phyloP scores from a whole-genome alignment of 768 basidiomycete species.

The Calocera viscosa region DNA sequence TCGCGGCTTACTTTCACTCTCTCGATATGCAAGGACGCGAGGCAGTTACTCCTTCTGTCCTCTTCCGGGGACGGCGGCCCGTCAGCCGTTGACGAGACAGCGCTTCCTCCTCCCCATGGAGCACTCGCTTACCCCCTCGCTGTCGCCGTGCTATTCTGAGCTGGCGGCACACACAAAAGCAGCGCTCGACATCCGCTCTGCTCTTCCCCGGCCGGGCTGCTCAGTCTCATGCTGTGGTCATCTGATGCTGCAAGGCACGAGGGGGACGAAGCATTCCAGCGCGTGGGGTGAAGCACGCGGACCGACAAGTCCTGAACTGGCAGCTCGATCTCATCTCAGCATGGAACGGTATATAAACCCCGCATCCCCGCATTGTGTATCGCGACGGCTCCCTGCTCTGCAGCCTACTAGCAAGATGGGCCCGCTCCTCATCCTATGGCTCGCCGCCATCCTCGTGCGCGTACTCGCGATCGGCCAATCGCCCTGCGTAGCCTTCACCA shows the following conservation, averaged over 20 bases:
- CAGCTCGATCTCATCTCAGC: too few species aligned
- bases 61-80: background rate
- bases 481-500: conserved; percentile 12
- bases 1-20: background rate
- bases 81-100: background rate
- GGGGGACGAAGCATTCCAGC: background rate
- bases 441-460: background rate
- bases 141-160: background rate
- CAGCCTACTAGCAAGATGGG: background rate
- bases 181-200: background rate
- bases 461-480: conserved; percentile 14
- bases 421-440: background rate
- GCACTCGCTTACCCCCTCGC: background rate
- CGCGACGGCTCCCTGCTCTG: too few species aligned
- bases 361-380: too few species aligned
- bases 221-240: background rate
- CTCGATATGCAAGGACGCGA: background rate
- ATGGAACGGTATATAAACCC: too few species aligned
- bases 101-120: conserved; percentile 2
- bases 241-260: background rate
- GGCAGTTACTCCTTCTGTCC: background rate
- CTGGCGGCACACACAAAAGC: too few species aligned
- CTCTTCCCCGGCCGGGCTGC: background rate
- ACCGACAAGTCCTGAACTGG: too few species aligned
- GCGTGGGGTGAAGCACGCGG: background rate